phyloP scores from a whole-genome alignment of 345 rosid genomes.

The Erucastrum elatum region DNA sequence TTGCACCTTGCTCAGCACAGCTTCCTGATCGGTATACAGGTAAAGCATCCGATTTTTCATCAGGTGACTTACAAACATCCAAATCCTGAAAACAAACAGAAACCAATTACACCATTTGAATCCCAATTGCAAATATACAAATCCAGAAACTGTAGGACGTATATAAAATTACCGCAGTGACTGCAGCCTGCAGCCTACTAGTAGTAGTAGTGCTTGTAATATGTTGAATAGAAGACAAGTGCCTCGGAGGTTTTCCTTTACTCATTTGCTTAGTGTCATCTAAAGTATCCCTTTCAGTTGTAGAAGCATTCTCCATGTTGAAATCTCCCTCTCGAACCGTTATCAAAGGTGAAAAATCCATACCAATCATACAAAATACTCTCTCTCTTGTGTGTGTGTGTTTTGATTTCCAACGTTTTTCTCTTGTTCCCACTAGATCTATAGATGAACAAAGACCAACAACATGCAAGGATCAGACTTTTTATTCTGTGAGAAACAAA shows the following conservation, averaged over 20 bases:
- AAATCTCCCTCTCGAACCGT: conserved; percentile 51
- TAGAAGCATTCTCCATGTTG: conserved; percentile 41
- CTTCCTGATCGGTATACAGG: conserved; percentile 87
- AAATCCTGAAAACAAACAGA: conserved; percentile 51
- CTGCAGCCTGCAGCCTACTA: conserved; percentile 47
- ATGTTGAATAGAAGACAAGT: conserved; percentile 49
- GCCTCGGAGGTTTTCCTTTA: conserved; percentile 76
- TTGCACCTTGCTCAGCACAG: conserved; percentile 90
- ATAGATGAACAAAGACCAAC: conserved; percentile 11
- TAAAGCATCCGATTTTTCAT: conserved; percentile 51
- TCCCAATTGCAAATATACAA: not conserved
- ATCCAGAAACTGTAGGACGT: not conserved
- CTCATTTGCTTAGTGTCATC: conserved; percentile 56
- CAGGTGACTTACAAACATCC: conserved; percentile 61
- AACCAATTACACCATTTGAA: conserved; percentile 9
- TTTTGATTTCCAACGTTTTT: not conserved
- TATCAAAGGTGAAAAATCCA: conserved; percentile 62
- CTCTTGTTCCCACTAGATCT: conserved; percentile 22
- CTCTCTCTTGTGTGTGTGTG: not conserved
- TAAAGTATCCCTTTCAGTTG: conserved; percentile 43
- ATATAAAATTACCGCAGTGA: conserved; percentile 51
- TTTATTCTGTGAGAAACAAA: conserved; percentile 4
- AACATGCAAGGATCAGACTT: conserved; percentile 8
- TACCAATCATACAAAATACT: not conserved
- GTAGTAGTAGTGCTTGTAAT: conserved; percentile 46